Evolutionary conservation across 163 green algal genomes (phyloP), one percentile per base, ranked within the genome.

Genomic region (Scenedesmus sp.): DNA sequence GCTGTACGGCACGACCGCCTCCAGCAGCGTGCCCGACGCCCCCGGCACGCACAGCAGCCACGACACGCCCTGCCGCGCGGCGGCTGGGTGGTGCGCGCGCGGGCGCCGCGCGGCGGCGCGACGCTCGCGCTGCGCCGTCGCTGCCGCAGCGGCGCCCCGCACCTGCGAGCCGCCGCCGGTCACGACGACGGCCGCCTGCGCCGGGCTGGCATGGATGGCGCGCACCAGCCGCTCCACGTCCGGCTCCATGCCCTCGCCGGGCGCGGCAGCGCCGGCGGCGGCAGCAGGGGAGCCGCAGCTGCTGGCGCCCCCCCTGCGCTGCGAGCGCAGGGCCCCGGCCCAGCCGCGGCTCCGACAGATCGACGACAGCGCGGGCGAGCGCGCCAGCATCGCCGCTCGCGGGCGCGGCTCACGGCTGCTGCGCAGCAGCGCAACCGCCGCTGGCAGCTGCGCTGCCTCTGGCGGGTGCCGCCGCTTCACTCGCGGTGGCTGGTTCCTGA

Each of bases 1-100:
- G 13, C 70, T 79, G 82, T 97, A 97, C 0, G 92, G 92, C 51
- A 96, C 85, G 0, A 80, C 65, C 2, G 85, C 86, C 44, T 97
- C 93, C 47, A 96, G 77, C 15, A 97, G 86, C 0, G 92, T 96
- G 33, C 72, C 81, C 5, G 88, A 94, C 0, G 92, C 93, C n/a
- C 93, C 91, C 5, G 92, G 92, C 4, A 95, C 86, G 14, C 84
- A 83, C 44, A 96, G 78, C 57, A 97, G 77, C 92, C 92, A 96
- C 0, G 87, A 83, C 4, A 91, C 39, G 13, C 85, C 88, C 87
- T 94, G 90, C 57, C 53, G 47, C 10, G 58, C 31, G n/a, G 2
- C n/a, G 58, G 29, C 15, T 24, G 26, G 6, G 39, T 10, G 39
- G 39, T 47, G 39, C 6, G 7, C 6, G 39, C 39, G 10, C 7